Base-by-base conservation (phyloP, 768 basidiomycete species). In the Dacryopinax primogenitus region DNA sequence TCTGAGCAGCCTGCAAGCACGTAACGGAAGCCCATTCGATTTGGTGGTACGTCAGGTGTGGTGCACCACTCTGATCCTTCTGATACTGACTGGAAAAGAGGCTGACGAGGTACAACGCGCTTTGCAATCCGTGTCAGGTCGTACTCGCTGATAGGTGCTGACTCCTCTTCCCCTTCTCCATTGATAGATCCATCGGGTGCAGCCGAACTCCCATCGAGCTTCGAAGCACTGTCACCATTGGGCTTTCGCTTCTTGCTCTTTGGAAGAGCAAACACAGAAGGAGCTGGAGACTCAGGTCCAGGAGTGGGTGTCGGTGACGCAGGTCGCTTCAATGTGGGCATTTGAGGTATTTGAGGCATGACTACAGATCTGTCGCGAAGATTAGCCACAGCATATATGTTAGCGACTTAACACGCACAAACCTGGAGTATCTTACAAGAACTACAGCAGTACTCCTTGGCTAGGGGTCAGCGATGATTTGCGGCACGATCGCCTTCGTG, bases 101-200 rank as follows among this genome's bases (percentile, higher is more conserved):
- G 89, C 30, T 84, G 86, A 28, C 89, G 86, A 63, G 87, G 88
- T 67, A 89, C 83, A 34, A 83, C 82, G 39, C 90, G 83, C 62
- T 84, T 84, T 1, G 85, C 86, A 28, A 88, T 81, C 3, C 83
- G 81, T 62, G 83, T 82, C 67, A 89, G 81, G 74, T 89, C 86
- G 67, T 84, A 81, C 33, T 85, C 84, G 13, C 83, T 58, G 51
- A 58, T 58, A 9, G 51, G 82, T 16, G 83, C 80, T 63, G 88
- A 81, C 67, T 87, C 79, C 66, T 79, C 76, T 67, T 79, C 80
- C 65, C 77, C 80, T 21, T 72, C 68, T 36, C 67, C 41, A 23
- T 64, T 71, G 62, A 70, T 72, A 1, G 72, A 71, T 33, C 86
- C 84, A 65, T 82, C 82, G 28, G 85, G 84, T 34, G 82, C 83